Evolutionary conservation across 768 basidiomycete genomes (phyloP).

Genomic region (Trametes punicea): DNA sequence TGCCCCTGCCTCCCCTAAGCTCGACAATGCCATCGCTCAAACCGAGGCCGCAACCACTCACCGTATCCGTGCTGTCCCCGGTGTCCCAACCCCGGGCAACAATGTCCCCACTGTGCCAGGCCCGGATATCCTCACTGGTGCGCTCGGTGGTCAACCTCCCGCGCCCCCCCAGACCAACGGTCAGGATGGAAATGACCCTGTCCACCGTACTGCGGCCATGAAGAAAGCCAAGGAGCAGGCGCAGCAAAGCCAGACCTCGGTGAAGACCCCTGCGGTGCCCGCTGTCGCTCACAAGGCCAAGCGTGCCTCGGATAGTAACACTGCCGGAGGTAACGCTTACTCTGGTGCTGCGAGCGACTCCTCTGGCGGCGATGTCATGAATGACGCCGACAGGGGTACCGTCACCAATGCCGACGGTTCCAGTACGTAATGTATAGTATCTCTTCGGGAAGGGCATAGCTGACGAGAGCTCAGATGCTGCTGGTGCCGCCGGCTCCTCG

Average conservation of each 20-base stretch:
- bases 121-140: not conserved
- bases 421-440: slow-evolving; percentile 6
- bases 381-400: slow-evolving; percentile 4
- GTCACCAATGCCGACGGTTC: slow-evolving; percentile 19
- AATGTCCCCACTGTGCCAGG: not conserved
- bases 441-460: not conserved
- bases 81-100: not conserved
- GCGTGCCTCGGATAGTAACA: slow-evolving; percentile 23
- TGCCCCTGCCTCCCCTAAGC: slow-evolving; percentile 26
- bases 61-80: slow-evolving; percentile 1
- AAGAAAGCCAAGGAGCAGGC: slow-evolving; percentile 11
- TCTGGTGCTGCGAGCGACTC: slow-evolving; percentile 23
- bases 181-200: not conserved
- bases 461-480: slow-evolving; percentile 11
- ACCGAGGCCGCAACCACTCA: slow-evolving; percentile 3
- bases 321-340: slow-evolving; percentile 29
- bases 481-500: slow-evolving; percentile 15
- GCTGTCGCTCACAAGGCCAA: slow-evolving; percentile 3
- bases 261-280: slow-evolving; percentile 1
- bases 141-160: not conserved
- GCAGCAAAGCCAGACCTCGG: not conserved
- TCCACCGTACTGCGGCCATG: slow-evolving; percentile 13
- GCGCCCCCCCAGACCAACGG: not conserved
- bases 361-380: slow-evolving; percentile 22
- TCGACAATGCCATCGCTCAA: slow-evolving; percentile 15